These are phyloP conservation scores for Leishmania braziliensis DNA, from an alignment of 208 protist genomes.

Conservation along the genomic window DNA sequence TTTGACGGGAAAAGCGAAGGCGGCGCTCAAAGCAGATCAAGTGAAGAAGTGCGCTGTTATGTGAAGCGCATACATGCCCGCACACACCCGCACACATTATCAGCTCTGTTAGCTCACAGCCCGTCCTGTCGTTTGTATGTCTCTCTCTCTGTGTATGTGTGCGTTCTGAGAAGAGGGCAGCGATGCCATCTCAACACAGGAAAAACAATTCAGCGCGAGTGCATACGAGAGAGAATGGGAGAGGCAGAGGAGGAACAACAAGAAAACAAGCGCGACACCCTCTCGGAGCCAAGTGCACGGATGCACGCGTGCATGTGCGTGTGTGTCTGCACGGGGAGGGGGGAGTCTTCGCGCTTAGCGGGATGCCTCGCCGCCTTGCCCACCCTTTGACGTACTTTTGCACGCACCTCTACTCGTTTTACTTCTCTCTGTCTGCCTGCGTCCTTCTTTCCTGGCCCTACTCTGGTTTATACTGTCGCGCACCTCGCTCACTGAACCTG, in stretches of 20 bases:
- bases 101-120: no score
- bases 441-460: background rate
- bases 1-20: constrained; percentile 55
- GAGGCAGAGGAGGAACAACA: background rate
- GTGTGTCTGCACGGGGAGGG: background rate
- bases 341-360: background rate
- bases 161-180: background rate
- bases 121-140: background rate
- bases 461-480: background rate
- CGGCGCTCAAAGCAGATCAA: constrained; percentile 48
- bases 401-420: background rate
- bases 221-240: background rate
- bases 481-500: background rate
- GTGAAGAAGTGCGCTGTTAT: constrained; percentile 70
- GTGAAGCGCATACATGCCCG: constrained; percentile 28
- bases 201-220: background rate
- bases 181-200: background rate
- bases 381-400: background rate
- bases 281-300: background rate
- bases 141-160: background rate
- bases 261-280: background rate
- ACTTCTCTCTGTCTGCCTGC: background rate
- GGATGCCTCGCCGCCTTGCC: background rate
- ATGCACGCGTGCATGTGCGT: background rate
- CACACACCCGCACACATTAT: background rate